A percentile compares a stretch with the other conserved stretches of the same genome.
Evolutionary conservation across 2,329 filamentous ascomycete species (phyloP).

Genomic region (Pyrenophora tritici-repentis): DNA sequence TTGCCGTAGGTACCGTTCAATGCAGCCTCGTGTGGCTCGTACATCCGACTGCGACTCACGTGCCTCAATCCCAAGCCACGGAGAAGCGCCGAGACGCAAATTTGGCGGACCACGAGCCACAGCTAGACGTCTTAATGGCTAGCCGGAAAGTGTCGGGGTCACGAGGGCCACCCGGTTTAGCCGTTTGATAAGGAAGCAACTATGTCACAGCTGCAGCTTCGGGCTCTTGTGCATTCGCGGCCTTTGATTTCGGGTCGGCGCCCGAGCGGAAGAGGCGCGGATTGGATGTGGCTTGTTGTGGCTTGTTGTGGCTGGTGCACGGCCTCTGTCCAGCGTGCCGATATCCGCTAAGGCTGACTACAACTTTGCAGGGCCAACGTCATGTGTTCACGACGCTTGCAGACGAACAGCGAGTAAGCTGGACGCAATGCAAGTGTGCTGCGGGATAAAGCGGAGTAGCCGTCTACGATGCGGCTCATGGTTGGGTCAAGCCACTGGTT

Average conservation of each 20-base stretch:
- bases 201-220: conserved; percentile 28
- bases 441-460: conserved; percentile 8
- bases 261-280: conserved; percentile 2
- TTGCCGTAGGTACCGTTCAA: neutral
- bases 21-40: conserved; percentile 2
- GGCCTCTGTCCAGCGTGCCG: conserved; percentile 19
- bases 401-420: no score
- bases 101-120: conserved; percentile 2
- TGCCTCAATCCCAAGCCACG: conserved; percentile 2
- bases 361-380: conserved; percentile 14
- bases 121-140: conserved; percentile 7
- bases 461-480: conserved; percentile 11
- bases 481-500: conserved; percentile 9
- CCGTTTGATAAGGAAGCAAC: neutral
- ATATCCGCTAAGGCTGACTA: conserved; percentile 27
- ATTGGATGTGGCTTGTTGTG: conserved; percentile 37
- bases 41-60: neutral
- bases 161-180: conserved; percentile 23
- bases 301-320: conserved; percentile 35
- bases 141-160: conserved; percentile 21
- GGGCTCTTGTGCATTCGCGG: conserved; percentile 9
- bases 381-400: conserved; percentile 16
- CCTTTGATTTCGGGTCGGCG: conserved; percentile 7
- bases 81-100: conserved; percentile 11
- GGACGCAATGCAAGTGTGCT: neutral